Evolutionary conservation across 345 rosid species (phyloP), one percentile per base, ranked within the genome.

Genomic region (Corymbia maculata): DNA sequence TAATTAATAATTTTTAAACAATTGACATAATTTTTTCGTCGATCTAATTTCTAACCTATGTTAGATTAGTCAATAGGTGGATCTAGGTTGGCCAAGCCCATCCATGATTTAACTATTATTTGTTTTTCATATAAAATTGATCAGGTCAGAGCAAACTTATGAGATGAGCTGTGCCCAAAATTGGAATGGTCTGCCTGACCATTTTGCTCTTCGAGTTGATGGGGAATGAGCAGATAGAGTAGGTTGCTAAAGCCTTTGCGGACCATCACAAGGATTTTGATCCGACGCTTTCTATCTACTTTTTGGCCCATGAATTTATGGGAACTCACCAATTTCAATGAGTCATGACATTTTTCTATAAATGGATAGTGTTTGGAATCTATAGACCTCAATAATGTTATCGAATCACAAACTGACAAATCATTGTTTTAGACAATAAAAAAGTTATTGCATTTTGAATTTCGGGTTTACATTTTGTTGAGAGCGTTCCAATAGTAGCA

Each of bases 291-390:
- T 15, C 30, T 68, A 17, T 68, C 22, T 68, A 32, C 22, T 16
- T 15, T 32, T 68, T 68, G 22, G 44, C 12, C 22, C 4, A 8
- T 68, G 6, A 3, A 68, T 15, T 15, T 32, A 19, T 30, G 79
- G 22, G 32, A 68, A 66, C 36, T n/a, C 75, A 3, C 17, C 7
- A 1, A 13, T n/a, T 9, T 4, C 42, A n/a, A 28, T 3, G 36
- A 64, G 75, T 64, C 36, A 14, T 3, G 19, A 64, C 36, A 8
- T 7, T 14, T 32, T 30, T 32, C 5, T 66, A 66, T 32, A 68
- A 1, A 32, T 30, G 30, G 11, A 66, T 66, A 2, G 14, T 66
- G 19, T 7, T 1, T 2, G 3, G 2, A 66, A 2, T 6, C 3
- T 64, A 64, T n/a, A 6, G 70, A n/a, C 4, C 5, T 16, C 9